These are phyloP conservation scores for Aspergillus ochraceoroseus DNA, from an alignment of 2,329 filamentous ascomycete species.

Conservation along the genomic window DNA sequence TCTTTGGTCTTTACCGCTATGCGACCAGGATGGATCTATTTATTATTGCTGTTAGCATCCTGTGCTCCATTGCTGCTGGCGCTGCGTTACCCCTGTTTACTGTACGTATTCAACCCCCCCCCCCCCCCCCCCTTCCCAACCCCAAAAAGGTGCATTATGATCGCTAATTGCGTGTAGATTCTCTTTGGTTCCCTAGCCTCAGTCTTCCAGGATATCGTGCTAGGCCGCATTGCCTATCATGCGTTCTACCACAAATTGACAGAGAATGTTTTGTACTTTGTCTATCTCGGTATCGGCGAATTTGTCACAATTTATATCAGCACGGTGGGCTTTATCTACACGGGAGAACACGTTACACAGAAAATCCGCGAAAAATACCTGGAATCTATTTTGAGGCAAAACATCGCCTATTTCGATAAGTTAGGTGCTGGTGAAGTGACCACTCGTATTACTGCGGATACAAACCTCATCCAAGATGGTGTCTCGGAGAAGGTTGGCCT, in stretches of 20 bases:
- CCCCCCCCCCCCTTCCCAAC: background rate
- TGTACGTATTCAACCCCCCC: no score
- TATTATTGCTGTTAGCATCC: conserved; percentile 56
- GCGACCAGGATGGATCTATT: conserved; percentile 60
- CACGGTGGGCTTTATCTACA: conserved; percentile 87
- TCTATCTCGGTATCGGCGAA: conserved; percentile 77
- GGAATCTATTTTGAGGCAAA: conserved; percentile 75
- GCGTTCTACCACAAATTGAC: conserved; percentile 59
- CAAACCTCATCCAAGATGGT: conserved; percentile 87
- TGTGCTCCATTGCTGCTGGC: conserved; percentile 67
- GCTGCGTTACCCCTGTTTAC: conserved; percentile 77
- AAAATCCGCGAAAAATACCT: conserved; percentile 82
- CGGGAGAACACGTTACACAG: conserved; percentile 70
- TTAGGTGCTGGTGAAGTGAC: conserved; percentile 90
- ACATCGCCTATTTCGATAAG: conserved; percentile 91
- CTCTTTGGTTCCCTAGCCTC: conserved; percentile 73
- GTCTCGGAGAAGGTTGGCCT: conserved; percentile 85
- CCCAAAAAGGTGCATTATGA: background rate
- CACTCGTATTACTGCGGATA: conserved; percentile 89
- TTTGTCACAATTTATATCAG: conserved; percentile 72
- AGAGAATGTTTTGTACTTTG: conserved; percentile 70
- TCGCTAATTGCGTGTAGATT: conserved; percentile 34
- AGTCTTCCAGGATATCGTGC: conserved; percentile 63
- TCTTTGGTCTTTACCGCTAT: conserved; percentile 64
- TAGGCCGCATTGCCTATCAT: conserved; percentile 44